phyloP scores from a whole-genome alignment of 1,139 yeast species.

The Kurtzmaniella quercitrusa region DNA sequence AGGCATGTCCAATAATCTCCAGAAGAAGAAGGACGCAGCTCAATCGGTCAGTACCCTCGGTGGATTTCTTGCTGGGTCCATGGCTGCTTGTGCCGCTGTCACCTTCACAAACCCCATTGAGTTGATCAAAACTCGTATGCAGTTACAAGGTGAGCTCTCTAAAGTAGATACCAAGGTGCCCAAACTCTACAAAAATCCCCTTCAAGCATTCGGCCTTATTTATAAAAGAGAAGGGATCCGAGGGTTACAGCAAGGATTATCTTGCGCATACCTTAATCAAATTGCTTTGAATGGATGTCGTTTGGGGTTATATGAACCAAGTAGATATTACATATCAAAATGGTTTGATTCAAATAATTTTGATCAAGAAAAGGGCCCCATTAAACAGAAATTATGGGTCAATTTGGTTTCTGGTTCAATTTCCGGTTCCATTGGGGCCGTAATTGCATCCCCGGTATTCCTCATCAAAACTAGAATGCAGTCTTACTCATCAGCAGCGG shows the following conservation, averaged over 20 bases:
- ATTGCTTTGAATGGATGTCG: constrained; percentile 90
- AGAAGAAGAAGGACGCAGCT: constrained; percentile 31
- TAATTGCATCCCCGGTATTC: constrained; percentile 86
- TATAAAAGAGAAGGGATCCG: constrained; percentile 76
- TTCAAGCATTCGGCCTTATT: constrained; percentile 79
- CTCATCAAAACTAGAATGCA: constrained; percentile 95
- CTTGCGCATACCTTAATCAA: constrained; percentile 83
- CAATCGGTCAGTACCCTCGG: constrained; percentile 64
- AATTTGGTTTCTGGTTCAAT: constrained; percentile 80
- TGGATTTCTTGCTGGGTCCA: constrained; percentile 88
- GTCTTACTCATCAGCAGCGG: constrained; percentile 54
- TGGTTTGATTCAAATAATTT: constrained; percentile 47
- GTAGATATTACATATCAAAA: constrained; percentile 56
- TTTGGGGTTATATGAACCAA: constrained; percentile 89
- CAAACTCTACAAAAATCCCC: constrained; percentile 69
- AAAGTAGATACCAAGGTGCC: constrained; percentile 45
- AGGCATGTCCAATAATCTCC: neutral
- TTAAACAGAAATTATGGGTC: constrained; percentile 56
- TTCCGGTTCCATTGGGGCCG: constrained; percentile 88
- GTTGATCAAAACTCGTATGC: constrained; percentile 92
- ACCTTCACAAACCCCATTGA: constrained; percentile 96
- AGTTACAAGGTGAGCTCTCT: constrained; percentile 86
- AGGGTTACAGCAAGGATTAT: constrained; percentile 85
- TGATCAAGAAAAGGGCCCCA: constrained; percentile 38
- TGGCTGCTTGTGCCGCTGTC: constrained; percentile 97